phyloP scores from a whole-genome alignment of 495 filamentous ascomycete genomes.

The Aspergillus diversus region DNA sequence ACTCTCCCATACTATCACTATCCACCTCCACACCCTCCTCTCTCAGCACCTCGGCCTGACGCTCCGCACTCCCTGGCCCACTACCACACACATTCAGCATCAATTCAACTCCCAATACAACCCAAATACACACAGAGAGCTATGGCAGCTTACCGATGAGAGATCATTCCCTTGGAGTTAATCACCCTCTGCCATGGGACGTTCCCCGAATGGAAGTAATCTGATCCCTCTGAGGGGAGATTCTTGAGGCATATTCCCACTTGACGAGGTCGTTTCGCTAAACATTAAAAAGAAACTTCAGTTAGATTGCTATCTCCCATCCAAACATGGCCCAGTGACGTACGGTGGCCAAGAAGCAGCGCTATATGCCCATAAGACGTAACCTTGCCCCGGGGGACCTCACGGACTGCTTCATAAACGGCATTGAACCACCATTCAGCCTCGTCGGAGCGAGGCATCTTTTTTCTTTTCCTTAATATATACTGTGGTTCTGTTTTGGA shows the following conservation, averaged over 20 bases:
- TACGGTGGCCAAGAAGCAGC: constrained; percentile 76
- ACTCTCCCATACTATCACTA: constrained; percentile 66
- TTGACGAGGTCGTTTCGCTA: constrained; percentile 74
- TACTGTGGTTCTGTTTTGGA: background rate
- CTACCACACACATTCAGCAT: constrained; percentile 41
- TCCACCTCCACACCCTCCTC: constrained; percentile 72
- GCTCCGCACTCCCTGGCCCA: constrained; percentile 66
- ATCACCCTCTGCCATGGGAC: constrained; percentile 96
- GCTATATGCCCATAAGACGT: constrained; percentile 93
- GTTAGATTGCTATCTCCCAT: background rate
- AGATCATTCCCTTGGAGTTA: constrained; percentile 82
- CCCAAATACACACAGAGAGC: background rate
- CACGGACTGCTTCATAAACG: constrained; percentile 81
- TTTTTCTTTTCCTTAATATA: background rate
- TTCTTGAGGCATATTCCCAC: constrained; percentile 89
- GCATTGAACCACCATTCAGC: constrained; percentile 81
- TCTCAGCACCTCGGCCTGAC: constrained; percentile 69
- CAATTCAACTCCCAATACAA: background rate
- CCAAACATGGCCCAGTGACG: constrained; percentile 29
- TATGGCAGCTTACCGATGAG: constrained; percentile 65
- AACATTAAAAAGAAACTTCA: background rate
- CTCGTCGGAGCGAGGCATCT: constrained; percentile 80
- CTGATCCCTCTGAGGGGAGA: constrained; percentile 56
- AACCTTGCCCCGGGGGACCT: constrained; percentile 81
- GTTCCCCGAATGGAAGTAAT: constrained; percentile 68